Evolutionary conservation across 768 basidiomycete species (phyloP), one percentile per base, ranked within the genome.

Genomic region (Lactarius tabidus): DNA sequence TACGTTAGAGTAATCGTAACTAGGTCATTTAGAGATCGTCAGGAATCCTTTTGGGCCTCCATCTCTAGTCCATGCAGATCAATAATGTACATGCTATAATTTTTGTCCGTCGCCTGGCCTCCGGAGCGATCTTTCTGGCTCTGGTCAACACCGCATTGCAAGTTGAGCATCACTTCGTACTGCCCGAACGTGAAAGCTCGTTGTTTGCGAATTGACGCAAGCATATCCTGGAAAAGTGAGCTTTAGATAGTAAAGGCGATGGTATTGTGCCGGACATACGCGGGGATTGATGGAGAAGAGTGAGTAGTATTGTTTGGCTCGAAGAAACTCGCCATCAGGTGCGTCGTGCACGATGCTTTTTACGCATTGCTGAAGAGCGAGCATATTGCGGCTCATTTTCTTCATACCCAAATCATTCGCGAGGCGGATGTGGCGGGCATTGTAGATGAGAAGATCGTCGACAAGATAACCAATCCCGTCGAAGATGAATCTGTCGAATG

Each of bases 351-450:
- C 83, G 59, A 93, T 82, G 9, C 88, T 87, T 73, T 91, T 91
- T 71, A 95, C 83, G 70, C 90, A 88, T 74, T 98, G 96, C 72
- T 96, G 95, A 41, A 98, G 81, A 23, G 96, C 91, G 38, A 94
- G 81, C 56, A 96, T 89, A 75, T 96, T 95, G 33, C 93, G 86
- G 72, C 85, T 76, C 69, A 98, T 89, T 77, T 96, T 97, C 72
- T 86, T 84, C 69, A 95, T 84, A 2, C 96, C 96, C 63, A 85
- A 85, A 0, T 78, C 74, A 70, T 91, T 97, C 12, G 86, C 86
- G 39, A 81, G 71, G 20, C 83, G 85, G 62, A 98, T 81, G 63
- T 85, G 78, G 39, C 86, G 84, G 29, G 90, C 92, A 65, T 88
- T 85, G 9, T 81, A 80, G 68, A 98, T 86, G 60, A 98, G 78